phyloP scores from a whole-genome alignment of 805 yeast species.

The Candida silvicultrix region DNA sequence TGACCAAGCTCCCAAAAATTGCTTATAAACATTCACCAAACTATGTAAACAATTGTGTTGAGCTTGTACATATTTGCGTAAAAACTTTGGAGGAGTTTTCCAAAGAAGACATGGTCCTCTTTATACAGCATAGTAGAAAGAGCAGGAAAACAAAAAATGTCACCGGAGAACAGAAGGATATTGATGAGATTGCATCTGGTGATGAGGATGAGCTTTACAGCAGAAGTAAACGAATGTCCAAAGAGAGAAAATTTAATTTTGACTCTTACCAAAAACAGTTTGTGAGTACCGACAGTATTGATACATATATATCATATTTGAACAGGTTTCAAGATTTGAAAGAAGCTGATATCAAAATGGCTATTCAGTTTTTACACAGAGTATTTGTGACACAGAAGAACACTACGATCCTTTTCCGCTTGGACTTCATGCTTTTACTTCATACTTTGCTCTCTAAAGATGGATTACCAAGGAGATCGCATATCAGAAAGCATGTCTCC shows the following conservation, averaged over 20 bases:
- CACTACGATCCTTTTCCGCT: constrained; percentile 50
- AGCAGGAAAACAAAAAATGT: constrained; percentile 21
- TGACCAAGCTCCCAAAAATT: constrained; percentile 54
- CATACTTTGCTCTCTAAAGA: constrained; percentile 46
- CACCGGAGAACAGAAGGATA: constrained; percentile 23
- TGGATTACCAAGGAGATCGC: constrained; percentile 39
- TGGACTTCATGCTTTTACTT: constrained; percentile 65
- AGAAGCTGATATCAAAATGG: constrained; percentile 52
- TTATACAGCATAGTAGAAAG: constrained; percentile 39
- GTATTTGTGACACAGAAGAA: constrained; percentile 58
- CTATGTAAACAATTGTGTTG: constrained; percentile 54
- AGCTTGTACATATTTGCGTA: constrained; percentile 57
- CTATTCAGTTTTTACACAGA: constrained; percentile 65
- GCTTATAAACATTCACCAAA: constrained; percentile 60
- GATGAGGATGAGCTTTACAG: constrained; percentile 25
- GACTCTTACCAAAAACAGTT: constrained; percentile 35
- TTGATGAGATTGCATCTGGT: constrained; percentile 28
- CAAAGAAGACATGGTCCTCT: constrained; percentile 44
- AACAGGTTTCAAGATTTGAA: constrained; percentile 55
- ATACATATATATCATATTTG: constrained; percentile 59
- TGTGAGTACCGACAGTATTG: constrained; percentile 52
- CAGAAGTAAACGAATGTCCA: constrained; percentile 17
- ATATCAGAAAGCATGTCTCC: constrained; percentile 52
- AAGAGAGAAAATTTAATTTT: constrained; percentile 39
- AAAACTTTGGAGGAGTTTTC: constrained; percentile 64